These are phyloP conservation scores for Forsythia suspensa DNA, from an alignment of 257 asterid species.

Conservation along the genomic window DNA sequence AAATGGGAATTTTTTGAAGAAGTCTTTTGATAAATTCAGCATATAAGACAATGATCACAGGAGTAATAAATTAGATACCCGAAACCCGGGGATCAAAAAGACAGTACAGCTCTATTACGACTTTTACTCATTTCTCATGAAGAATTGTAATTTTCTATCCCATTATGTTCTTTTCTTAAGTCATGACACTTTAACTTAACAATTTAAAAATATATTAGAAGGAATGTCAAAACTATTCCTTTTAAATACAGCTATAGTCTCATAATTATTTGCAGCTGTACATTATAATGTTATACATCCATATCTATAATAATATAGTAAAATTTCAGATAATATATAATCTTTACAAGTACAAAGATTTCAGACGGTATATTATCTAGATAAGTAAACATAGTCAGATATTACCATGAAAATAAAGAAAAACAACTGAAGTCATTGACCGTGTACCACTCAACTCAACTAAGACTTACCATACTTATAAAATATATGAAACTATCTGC, in stretches of 20 bases:
- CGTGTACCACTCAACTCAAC: not conserved
- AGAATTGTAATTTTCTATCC: not conserved
- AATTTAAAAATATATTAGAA: not conserved
- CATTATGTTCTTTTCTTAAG: not conserved
- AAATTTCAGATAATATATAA: not conserved
- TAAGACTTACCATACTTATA: not conserved
- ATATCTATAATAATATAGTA: not conserved
- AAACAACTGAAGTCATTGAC: not conserved
- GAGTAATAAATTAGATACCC: not conserved
- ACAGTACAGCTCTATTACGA: not conserved
- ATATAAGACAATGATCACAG: not conserved
- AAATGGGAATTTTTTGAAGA: not conserved
- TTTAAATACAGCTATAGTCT: not conserved
- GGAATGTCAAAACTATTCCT: not conserved
- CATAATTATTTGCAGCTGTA: not conserved
- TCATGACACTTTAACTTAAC: not conserved
- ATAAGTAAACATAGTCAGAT: not conserved
- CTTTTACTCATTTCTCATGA: not conserved
- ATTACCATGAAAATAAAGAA: not conserved
- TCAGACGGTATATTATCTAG: not conserved
- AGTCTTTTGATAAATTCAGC: not conserved
- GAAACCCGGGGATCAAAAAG: not conserved
- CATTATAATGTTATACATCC: not conserved
- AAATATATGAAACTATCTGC: not conserved
- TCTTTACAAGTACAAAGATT: not conserved